Percentiles rank a stretch among this genome's conserved stretches.
Conservation (phyloP, 1,284 basidiomycete genomes). For the Marasmius tenuissimus region DNA sequence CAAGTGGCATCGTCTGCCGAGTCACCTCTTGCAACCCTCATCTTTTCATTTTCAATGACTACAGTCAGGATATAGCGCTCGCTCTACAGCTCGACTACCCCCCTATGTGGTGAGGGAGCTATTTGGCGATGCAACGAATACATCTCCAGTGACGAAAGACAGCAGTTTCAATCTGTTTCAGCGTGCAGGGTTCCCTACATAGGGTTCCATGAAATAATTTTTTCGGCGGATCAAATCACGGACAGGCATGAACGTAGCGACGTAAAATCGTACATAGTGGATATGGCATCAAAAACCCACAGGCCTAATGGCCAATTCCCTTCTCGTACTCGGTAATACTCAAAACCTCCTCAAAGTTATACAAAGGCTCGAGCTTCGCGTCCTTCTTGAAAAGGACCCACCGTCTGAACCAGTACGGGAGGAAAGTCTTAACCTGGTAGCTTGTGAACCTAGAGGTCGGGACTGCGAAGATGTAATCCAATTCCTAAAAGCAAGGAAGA, state of each 20-base stretch:
- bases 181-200: too few species aligned
- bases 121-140: too few species aligned
- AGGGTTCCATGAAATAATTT: too few species aligned
- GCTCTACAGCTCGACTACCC: too few species aligned
- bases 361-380: slow-evolving; percentile 42
- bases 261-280: neutral
- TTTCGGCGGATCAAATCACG: neutral
- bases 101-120: too few species aligned
- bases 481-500: slow-evolving; percentile 36
- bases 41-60: too few species aligned
- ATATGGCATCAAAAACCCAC: neutral
- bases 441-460: slow-evolving; percentile 53
- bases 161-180: too few species aligned
- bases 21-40: too few species aligned
- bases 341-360: slow-evolving; percentile 50
- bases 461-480: slow-evolving; percentile 64
- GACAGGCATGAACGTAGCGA: neutral
- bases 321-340: slow-evolving; percentile 40
- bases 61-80: too few species aligned
- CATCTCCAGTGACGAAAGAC: too few species aligned
- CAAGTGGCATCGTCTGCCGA: too few species aligned
- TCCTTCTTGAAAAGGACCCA: slow-evolving; percentile 48
- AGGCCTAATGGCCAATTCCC: slow-evolving; percentile 31
- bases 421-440: slow-evolving; percentile 53
- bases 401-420: slow-evolving; percentile 64